A percentile compares a stretch with the other conserved stretches of the same genome.
Conservation (phyloP, 1,284 basidiomycete species). For the Pyrrhoderma lamaoense region DNA sequence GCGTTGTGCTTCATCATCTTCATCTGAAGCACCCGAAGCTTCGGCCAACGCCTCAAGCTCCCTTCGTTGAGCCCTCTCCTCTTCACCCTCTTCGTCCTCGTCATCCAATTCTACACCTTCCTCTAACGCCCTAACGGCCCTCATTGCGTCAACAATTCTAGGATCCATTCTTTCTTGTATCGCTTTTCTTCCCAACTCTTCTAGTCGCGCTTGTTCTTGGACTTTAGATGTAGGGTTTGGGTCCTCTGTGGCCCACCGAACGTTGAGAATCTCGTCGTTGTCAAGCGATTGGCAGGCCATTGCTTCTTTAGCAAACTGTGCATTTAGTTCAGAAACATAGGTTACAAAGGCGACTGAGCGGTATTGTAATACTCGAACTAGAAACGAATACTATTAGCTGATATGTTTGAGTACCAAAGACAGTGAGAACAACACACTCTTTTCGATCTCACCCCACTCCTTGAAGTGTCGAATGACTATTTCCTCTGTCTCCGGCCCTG, state of each 20-base stretch:
- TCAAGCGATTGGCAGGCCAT: conserved; percentile 99
- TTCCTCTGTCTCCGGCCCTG: conserved; percentile 83
- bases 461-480: conserved; percentile 88
- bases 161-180: conserved; percentile 81
- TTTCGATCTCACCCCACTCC: conserved; percentile 95
- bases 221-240: conserved; percentile 87
- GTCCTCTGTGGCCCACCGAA: conserved; percentile 96
- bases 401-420: neutral
- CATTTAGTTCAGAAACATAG: conserved; percentile 79
- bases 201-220: conserved; percentile 74
- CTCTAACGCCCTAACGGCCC: conserved; percentile 75
- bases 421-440: conserved; percentile 50
- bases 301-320: conserved; percentile 97
- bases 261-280: conserved; percentile 96
- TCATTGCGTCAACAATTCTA: conserved; percentile 79
- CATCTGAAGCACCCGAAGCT: conserved; percentile 22
- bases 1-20: conserved; percentile 20
- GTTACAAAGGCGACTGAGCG: conserved; percentile 97
- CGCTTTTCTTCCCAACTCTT: conserved; percentile 76
- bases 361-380: conserved; percentile 88
- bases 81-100: conserved; percentile 31
- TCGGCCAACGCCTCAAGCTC: conserved; percentile 30
- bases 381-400: conserved; percentile 12
- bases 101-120: conserved; percentile 60
- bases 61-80: conserved; percentile 20